phyloP scores from a whole-genome alignment of 2,329 filamentous ascomycete genomes.

The Trichoderma koningiopsis region DNA sequence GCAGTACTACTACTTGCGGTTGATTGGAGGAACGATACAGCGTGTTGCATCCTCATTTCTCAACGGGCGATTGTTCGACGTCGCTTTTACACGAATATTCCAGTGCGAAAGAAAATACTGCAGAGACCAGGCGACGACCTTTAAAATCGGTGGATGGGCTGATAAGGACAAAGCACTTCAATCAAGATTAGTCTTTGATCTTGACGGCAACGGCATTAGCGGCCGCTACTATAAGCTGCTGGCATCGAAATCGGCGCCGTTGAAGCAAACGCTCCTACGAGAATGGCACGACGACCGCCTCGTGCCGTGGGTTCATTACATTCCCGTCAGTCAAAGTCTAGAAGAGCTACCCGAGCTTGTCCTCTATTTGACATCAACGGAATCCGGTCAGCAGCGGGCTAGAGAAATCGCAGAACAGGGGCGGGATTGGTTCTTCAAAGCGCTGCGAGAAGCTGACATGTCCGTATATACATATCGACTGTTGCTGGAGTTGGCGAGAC shows the following conservation, averaged over 20 bases:
- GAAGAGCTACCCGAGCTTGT: slow-evolving; percentile 57
- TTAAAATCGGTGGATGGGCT: slow-evolving; percentile 38
- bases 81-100: slow-evolving; percentile 49
- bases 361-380: slow-evolving; percentile 47
- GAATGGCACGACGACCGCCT: slow-evolving; percentile 63
- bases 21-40: slow-evolving; percentile 28
- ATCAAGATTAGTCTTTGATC: slow-evolving; percentile 51
- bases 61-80: slow-evolving; percentile 45
- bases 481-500: slow-evolving; percentile 56
- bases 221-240: slow-evolving; percentile 56
- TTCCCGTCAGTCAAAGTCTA: slow-evolving; percentile 53
- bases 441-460: slow-evolving; percentile 60
- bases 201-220: slow-evolving; percentile 59
- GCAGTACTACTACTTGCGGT: slow-evolving; percentile 39
- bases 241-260: slow-evolving; percentile 47
- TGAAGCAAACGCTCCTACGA: slow-evolving; percentile 56
- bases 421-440: slow-evolving; percentile 55
- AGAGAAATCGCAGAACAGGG: slow-evolving; percentile 56
- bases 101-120: slow-evolving; percentile 47
- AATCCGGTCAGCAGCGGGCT: slow-evolving; percentile 51
- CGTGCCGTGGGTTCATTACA: slow-evolving; percentile 58
- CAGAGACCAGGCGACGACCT: slow-evolving; percentile 39
- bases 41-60: slow-evolving; percentile 37
- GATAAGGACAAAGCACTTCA: slow-evolving; percentile 41
- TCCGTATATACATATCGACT: slow-evolving; percentile 63